Evolutionary conservation across 1,284 basidiomycete species (phyloP).

Genomic region (Agroathelia rolfsii): DNA sequence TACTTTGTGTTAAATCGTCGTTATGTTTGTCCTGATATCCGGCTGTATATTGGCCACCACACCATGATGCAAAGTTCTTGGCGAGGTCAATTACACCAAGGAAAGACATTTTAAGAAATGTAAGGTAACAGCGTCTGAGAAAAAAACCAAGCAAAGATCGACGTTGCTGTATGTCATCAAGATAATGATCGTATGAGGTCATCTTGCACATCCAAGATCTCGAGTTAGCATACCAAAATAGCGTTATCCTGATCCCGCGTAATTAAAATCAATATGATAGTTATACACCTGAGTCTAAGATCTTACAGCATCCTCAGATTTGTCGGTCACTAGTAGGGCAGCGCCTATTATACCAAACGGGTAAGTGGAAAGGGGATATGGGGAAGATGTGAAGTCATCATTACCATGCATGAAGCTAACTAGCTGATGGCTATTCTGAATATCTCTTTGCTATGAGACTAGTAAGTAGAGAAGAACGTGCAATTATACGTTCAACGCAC

Average conservation of each 20-base stretch:
- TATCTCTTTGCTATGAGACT: slow-evolving; percentile 31
- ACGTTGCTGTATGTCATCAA: slow-evolving; percentile 31
- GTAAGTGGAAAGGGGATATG: no score
- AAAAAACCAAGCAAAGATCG: slow-evolving; percentile 78
- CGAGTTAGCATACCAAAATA: slow-evolving; percentile 23
- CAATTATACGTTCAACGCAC: slow-evolving; percentile 23
- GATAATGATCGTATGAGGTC: neutral
- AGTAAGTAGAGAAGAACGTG: neutral
- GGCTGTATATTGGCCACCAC: slow-evolving; percentile 32
- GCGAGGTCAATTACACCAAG: slow-evolving; percentile 53
- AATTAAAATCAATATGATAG: neutral
- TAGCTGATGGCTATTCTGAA: slow-evolving; percentile 46
- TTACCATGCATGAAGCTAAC: slow-evolving; percentile 55
- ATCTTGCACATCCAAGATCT: slow-evolving; percentile 14
- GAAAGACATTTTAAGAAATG: slow-evolving; percentile 66
- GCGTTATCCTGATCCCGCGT: slow-evolving; percentile 25
- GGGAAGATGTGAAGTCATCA: no score
- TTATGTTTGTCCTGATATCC: slow-evolving; percentile 33
- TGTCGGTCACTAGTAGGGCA: no score
- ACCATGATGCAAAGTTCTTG: slow-evolving; percentile 57
- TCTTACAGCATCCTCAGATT: no score
- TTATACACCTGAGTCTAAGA: neutral
- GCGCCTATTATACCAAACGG: no score
- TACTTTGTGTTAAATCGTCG: slow-evolving; percentile 26
- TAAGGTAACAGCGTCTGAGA: slow-evolving; percentile 61